Conservation (phyloP, 1,284 basidiomycete species). For the Apiotrichum sp. region DNA sequence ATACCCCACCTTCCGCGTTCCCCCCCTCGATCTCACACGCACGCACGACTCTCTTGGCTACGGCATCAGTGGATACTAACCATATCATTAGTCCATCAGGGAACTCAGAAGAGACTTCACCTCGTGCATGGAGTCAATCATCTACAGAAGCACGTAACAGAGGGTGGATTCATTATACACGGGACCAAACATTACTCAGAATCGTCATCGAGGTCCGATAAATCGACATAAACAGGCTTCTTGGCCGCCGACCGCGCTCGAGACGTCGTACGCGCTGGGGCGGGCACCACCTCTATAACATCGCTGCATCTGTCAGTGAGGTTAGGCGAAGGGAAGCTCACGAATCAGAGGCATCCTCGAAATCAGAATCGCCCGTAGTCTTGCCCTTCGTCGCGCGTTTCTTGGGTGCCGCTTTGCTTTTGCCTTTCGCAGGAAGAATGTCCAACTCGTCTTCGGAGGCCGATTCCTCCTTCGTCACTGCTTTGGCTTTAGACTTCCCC, state of each 20-base stretch:
- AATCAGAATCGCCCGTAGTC: conserved; percentile 13
- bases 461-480: conserved; percentile 33
- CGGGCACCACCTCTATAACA: background rate
- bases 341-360: conserved; percentile 11
- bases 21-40: no score
- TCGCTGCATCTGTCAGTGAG: background rate
- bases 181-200: background rate
- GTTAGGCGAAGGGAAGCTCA: background rate
- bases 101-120: no score
- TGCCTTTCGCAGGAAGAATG: background rate
- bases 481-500: conserved; percentile 51
- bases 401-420: conserved; percentile 8
- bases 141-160: no score
- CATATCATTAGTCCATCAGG: no score
- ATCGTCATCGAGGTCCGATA: conserved; percentile 16
- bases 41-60: no score
- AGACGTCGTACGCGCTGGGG: conserved; percentile 2
- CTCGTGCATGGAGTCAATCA: no score
- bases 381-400: conserved; percentile 12
- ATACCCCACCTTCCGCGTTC: no score
- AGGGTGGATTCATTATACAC: background rate
- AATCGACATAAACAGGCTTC: conserved; percentile 18
- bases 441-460: conserved; percentile 4
- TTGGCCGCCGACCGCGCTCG: conserved; percentile 11
- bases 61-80: no score